Evolutionary conservation across 140 eudicot genomes (phyloP).

Genomic region (Bidens hawaiensis): DNA sequence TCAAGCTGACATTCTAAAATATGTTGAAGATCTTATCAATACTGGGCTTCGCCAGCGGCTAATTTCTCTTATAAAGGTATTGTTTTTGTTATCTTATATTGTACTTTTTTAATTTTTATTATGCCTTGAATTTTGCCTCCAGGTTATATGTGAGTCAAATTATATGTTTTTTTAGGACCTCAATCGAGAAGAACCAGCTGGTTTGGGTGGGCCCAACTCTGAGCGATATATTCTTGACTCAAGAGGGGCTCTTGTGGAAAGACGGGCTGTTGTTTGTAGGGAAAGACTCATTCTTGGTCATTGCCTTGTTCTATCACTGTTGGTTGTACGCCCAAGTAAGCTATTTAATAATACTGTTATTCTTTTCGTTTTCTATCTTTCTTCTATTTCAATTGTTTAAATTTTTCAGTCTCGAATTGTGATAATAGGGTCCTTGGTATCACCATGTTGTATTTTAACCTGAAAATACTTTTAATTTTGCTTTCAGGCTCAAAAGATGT

Average conservation of each 20-base stretch:
- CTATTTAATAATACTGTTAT: slow-evolving; percentile 9
- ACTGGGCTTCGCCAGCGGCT: slow-evolving; percentile 80
- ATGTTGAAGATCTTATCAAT: slow-evolving; percentile 65
- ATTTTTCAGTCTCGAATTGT: not conserved
- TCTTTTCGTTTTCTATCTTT: not conserved
- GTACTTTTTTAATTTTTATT: too few species aligned
- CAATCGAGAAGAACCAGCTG: slow-evolving; percentile 88
- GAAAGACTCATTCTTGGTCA: slow-evolving; percentile 95
- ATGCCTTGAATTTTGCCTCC: not conserved
- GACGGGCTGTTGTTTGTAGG: slow-evolving; percentile 89
- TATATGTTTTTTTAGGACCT: slow-evolving; percentile 57
- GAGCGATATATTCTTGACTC: slow-evolving; percentile 81
- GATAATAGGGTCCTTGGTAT: not conserved
- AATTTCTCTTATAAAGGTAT: slow-evolving; percentile 78
- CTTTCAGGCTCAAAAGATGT: too few species aligned
- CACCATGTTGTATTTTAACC: too few species aligned
- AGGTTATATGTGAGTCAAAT: slow-evolving; percentile 2
- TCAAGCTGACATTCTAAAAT: slow-evolving; percentile 70
- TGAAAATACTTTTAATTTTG: too few species aligned
- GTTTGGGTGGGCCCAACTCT: slow-evolving; percentile 86
- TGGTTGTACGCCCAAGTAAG: slow-evolving; percentile 94
- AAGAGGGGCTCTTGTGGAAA: slow-evolving; percentile 88
- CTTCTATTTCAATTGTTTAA: not conserved
- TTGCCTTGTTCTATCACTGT: slow-evolving; percentile 81
- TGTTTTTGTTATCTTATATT: not conserved